Evolutionary conservation across 2,329 filamentous ascomycete genomes (phyloP), one percentile per base, ranked within the genome.

Genomic region (Paraphoma sp.): DNA sequence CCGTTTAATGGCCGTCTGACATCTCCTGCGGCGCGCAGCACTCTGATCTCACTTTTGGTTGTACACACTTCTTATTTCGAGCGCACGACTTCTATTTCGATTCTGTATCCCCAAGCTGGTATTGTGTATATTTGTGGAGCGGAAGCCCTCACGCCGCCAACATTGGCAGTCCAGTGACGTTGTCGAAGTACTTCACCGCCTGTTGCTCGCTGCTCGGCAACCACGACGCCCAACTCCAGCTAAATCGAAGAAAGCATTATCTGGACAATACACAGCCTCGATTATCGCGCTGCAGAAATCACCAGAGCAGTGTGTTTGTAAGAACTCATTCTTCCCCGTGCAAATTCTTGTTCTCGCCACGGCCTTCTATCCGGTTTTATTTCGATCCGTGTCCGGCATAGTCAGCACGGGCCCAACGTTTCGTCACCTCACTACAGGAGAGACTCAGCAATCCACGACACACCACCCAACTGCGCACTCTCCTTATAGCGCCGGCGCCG

Each of bases 111-210:
- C 50, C 42, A 29, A 11, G 30, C 23, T 10, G 18, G 9, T 49
- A n/a, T n/a, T n/a, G n/a, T n/a, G n/a, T n/a, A 44, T 41, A 53
- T 53, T 40, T 51, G 46, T 31, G 50, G 46, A 38, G 45, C 51
- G 46, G 50, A 46, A 2, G 28, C 28, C 14, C 23, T 46, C 28
- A 30, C 28, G 33, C 50, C 18, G 50, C 17, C 31, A 18, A 46
- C 29, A 36, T 43, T 14, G 46, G 50, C 31, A 16, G 40, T 17
- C 11, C 6, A 53, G 63, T 65, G 63, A 65, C 63, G 61, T 65
- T 56, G 61, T 65, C 58, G 61, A 60, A 59, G 43, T 43, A 47
- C 60, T 54, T 62, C 56, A 65, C 63, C 63, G 63, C 63, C 43
- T 55, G 48, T 54, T 48, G 30, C n/a, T 49, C 54, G 62, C 55